Percentiles rank a stretch among this genome's conserved stretches.
phyloP scores from a whole-genome alignment of 768 basidiomycete genomes.

The Suillus discolor region DNA sequence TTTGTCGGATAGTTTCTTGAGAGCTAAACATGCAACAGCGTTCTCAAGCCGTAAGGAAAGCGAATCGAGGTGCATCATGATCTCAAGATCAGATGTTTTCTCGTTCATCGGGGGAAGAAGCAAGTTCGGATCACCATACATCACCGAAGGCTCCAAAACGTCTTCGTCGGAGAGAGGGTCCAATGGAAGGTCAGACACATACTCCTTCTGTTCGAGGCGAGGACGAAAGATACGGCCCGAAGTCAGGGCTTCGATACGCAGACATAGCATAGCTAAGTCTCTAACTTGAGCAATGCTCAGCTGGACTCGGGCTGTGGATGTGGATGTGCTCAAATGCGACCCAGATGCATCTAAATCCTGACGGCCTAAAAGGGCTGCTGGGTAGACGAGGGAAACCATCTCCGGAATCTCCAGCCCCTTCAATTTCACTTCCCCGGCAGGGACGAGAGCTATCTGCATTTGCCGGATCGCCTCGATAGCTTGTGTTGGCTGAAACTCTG shows the following conservation, averaged over 20 bases:
- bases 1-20: slow-evolving; percentile 15
- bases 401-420: slow-evolving; percentile 96
- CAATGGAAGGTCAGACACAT: slow-evolving; percentile 22
- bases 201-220: slow-evolving; percentile 44
- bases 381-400: slow-evolving; percentile 82
- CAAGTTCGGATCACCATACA: slow-evolving; percentile 62
- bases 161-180: slow-evolving; percentile 23
- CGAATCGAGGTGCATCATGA: slow-evolving; percentile 76
- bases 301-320: slow-evolving; percentile 45
- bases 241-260: slow-evolving; percentile 79
- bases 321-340: slow-evolving; percentile 16
- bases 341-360: slow-evolving; percentile 52
- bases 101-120: slow-evolving; percentile 72
- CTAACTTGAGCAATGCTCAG: slow-evolving; percentile 76
- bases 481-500: slow-evolving; percentile 54
- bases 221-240: slow-evolving; percentile 60
- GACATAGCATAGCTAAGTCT: slow-evolving; percentile 69
- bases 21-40: slow-evolving; percentile 44
- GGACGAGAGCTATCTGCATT: slow-evolving; percentile 67
- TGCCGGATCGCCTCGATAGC: slow-evolving; percentile 77
- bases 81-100: slow-evolving; percentile 69
- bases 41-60: slow-evolving; percentile 79
- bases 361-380: slow-evolving; percentile 70
- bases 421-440: slow-evolving; percentile 88
- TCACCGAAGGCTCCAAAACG: slow-evolving; percentile 34